Evolutionary conservation across 1,139 yeast genomes (phyloP).

Genomic region (Zhuliangozyma parablackwelliae): DNA sequence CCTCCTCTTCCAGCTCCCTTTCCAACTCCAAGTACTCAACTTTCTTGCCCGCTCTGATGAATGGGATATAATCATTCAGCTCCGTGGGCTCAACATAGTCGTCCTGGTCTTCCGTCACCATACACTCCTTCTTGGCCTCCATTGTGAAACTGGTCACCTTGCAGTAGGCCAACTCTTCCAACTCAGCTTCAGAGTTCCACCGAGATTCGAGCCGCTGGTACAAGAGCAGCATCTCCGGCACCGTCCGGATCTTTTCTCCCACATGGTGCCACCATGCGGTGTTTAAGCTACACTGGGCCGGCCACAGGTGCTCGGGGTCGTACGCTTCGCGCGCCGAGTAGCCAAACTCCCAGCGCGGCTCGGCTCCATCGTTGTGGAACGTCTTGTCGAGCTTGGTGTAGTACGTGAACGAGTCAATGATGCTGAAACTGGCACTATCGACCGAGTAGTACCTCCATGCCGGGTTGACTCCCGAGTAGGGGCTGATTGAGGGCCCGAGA

Average conservation of each 20-base stretch:
- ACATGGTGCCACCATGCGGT: slow-evolving; percentile 26
- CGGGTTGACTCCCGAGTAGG: slow-evolving; percentile 26
- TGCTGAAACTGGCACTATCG: slow-evolving; percentile 24
- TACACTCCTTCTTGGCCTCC: slow-evolving; percentile 18
- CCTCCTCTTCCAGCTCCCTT: slow-evolving; percentile 2
- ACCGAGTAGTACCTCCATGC: slow-evolving; percentile 31
- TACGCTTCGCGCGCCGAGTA: slow-evolving; percentile 26
- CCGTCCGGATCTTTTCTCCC: slow-evolving; percentile 11
- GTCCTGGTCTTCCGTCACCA: slow-evolving; percentile 23
- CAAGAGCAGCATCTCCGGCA: slow-evolving; percentile 12
- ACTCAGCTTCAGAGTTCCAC: slow-evolving; percentile 6
- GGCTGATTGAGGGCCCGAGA: slow-evolving; percentile 28
- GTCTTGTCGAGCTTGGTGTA: slow-evolving; percentile 25
- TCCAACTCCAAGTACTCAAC: slow-evolving; percentile 13
- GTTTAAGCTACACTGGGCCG: slow-evolving; percentile 19
- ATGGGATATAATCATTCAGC: slow-evolving; percentile 14
- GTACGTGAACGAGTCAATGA: slow-evolving; percentile 27
- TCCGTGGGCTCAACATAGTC: slow-evolving; percentile 16
- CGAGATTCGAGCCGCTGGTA: slow-evolving; percentile 14
- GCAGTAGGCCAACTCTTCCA: slow-evolving; percentile 16
- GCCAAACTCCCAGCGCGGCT: slow-evolving; percentile 27
- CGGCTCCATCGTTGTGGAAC: slow-evolving; percentile 24
- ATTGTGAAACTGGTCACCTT: slow-evolving; percentile 22
- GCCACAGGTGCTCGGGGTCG: slow-evolving; percentile 26
- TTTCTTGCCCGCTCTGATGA: slow-evolving; percentile 12